Evolutionary conservation across 306 rosid genomes (phyloP).

Genomic region (Ceratonia siliqua): DNA sequence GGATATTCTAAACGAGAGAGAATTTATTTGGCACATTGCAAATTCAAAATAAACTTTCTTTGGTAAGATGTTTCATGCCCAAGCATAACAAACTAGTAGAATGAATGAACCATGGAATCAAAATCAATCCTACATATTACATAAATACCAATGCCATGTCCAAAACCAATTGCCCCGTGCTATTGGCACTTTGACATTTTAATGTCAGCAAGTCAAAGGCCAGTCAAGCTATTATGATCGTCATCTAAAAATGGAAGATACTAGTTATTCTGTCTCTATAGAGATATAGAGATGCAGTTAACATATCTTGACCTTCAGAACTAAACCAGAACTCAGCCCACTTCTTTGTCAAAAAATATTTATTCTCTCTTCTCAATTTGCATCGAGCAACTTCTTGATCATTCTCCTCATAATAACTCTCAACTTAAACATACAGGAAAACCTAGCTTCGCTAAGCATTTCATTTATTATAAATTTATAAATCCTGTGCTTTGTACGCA

Average conservation of each 20-base stretch:
- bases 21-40: neutral
- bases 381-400: neutral
- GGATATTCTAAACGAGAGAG: neutral
- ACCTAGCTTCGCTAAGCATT: neutral
- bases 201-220: neutral
- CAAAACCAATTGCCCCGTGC: neutral
- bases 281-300: neutral
- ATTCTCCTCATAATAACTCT: neutral
- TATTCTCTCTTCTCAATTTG: neutral
- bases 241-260: neutral
- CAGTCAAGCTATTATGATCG: neutral
- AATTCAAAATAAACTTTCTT: too few relatives aligned
- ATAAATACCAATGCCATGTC: neutral
- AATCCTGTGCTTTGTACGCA: neutral
- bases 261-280: neutral
- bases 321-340: neutral
- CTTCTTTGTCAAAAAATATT: neutral
- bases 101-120: neutral
- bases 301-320: neutral
- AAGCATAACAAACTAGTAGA: neutral
- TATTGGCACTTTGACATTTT: neutral
- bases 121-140: slow-evolving; percentile 12
- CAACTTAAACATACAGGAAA: neutral
- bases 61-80: neutral
- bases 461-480: neutral